Evolutionary conservation across 1,284 basidiomycete genomes (phyloP), one percentile per base, ranked within the genome.

Genomic region (Chalciporus sp.): DNA sequence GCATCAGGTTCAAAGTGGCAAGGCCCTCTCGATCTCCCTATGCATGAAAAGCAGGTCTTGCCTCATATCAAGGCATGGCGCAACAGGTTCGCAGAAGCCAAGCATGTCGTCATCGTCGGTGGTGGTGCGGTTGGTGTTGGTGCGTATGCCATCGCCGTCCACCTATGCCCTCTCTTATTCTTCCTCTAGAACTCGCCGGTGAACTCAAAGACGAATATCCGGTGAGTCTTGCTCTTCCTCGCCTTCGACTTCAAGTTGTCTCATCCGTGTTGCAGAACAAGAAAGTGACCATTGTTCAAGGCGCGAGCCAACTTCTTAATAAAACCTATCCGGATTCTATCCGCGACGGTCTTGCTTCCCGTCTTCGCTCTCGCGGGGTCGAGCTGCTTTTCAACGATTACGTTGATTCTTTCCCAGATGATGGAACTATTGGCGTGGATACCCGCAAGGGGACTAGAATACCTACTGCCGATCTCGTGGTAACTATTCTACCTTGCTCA

Each of bases 81-180:
- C 33, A 60, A 62, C 35, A 76, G 75, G 48, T 79, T 84, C 54
- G 69, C 73, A 37, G 67, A 70, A 2, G 81, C 84, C 1, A 70
- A 74, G 28, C 74, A 79, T 58, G 73, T 86, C 51, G 75, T 83
- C 8, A 67, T 88, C 37, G 81, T 76, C 7, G 87, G 86, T 29
- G 86, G 83, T 37, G 86, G 87, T 27, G 74, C 86, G 4, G 78
- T 87, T 27, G 84, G 83, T 8, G 67, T 80, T 47, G 86, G 85
- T 85, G 53, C 55, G 76, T 51, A 29, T 2, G 2, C n/a, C 26
- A 20, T 14, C 12, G 33, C 17, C 19, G 7, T 28, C 23, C 20
- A 1, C 8, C 37, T 52, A 40, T 45, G 37, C 19, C 48, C 31
- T 42, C n/a, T 46, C 39, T 31, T 47, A 55, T 29, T n/a, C 41